Conservation (phyloP, 1,284 basidiomycete genomes). For the Puccinia novopanici region DNA sequence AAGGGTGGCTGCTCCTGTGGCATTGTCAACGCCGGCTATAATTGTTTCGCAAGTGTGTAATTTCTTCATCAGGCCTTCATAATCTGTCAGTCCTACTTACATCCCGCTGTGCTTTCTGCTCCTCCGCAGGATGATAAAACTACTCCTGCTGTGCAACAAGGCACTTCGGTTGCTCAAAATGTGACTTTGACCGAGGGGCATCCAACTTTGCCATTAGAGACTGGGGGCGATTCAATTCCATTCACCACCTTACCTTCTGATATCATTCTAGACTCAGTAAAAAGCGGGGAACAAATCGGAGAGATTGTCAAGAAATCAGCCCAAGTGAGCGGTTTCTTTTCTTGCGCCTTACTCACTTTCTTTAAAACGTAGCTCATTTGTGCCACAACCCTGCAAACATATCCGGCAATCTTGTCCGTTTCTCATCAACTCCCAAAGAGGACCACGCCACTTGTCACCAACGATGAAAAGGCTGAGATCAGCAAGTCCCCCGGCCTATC, state of each 20-base stretch:
- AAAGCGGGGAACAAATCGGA: background rate
- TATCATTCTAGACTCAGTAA: background rate
- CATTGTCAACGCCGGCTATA: background rate
- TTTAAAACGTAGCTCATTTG: too few species aligned
- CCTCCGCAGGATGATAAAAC: background rate
- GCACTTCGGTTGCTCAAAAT: background rate
- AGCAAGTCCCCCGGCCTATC: too few species aligned
- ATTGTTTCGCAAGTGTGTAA: background rate
- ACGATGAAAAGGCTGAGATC: too few species aligned
- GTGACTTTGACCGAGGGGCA: background rate
- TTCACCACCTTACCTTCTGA: background rate
- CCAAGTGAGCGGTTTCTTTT: too few species aligned
- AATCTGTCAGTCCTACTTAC: background rate
- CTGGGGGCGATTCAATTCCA: background rate
- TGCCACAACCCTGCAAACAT: too few species aligned
- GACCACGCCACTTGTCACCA: too few species aligned
- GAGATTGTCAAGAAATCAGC: background rate
- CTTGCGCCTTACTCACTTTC: too few species aligned
- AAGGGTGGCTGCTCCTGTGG: background rate
- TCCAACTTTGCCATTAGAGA: background rate
- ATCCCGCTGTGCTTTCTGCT: background rate
- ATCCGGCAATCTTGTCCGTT: too few species aligned
- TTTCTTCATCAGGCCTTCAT: background rate
- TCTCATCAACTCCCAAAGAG: too few species aligned
- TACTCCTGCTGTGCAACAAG: background rate